Base-by-base conservation (phyloP, 345 rosid species). In the Syzygium oleosum region DNA sequence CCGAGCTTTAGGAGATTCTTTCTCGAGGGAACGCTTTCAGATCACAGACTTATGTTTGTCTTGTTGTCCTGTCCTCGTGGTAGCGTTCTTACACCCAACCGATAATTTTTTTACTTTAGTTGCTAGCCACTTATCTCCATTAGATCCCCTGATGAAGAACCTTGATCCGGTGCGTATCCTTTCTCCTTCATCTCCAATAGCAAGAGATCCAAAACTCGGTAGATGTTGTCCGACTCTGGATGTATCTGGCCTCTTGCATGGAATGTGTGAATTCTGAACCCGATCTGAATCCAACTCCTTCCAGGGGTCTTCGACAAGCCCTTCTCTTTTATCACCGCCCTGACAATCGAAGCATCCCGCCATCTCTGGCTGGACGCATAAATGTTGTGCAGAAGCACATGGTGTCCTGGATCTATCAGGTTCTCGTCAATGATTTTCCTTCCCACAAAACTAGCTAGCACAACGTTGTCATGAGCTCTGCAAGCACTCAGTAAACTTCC, bases 401-500 rank as follows among this genome's bases (percentile, higher is more conserved):
- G 88, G 85, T 88, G 91, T 51, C 95, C 93, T 78, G 90, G 85
- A 91, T 90, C 89, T 85, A 87, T 90, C 85, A 41, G 87, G 23
- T 61, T 80, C 87, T 88, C 89, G 51, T 43, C 61, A 31, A 68
- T 17, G 38, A 90, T 88, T 55, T 85, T 88, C 87, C 86, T 86
- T 65, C 88, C 91, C 51, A 92, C 90, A 77, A 86, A 78, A 31
- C 90, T 63, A 77, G 88, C 88, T 65, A 93, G 86, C 51, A 87
- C 94, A 25, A 88, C 51, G n/a, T 88, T 91, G 16, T 90, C 91
- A 84, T 91, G 93, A 89, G 91, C 90, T 87, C 91, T 88, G 88
- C 96, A 92, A 78, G 96, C 94, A 56, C 92, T 93, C 87, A 94
- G 94, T 65, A 94, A 90, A 86, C 92, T 92, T 85, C 93, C 92